These are phyloP conservation scores for Leonotis leonurus DNA, from an alignment of 257 asterid species.

Conservation along the genomic window DNA sequence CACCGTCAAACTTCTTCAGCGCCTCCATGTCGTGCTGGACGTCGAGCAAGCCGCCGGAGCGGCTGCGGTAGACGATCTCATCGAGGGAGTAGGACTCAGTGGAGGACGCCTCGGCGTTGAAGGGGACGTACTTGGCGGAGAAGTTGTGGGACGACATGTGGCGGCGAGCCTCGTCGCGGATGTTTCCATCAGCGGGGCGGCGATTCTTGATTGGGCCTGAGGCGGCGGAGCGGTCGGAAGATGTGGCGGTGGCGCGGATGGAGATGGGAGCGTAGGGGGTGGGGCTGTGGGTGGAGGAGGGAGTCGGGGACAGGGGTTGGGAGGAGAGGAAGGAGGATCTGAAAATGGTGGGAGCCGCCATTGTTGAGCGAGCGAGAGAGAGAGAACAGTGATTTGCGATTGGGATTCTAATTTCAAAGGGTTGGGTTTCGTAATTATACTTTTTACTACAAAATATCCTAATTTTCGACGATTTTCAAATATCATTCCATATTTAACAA, in stretches of 20 bases:
- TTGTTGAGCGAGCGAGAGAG: constrained; percentile 20
- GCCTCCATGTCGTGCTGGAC: constrained; percentile 81
- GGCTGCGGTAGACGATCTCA: constrained; percentile 77
- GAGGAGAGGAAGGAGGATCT: constrained; percentile 58
- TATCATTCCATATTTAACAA: no score
- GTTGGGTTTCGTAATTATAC: background rate
- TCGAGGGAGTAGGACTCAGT: constrained; percentile 65
- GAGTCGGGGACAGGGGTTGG: constrained; percentile 30
- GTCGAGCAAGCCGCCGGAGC: constrained; percentile 77
- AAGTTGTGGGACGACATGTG: constrained; percentile 48
- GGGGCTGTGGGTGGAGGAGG: constrained; percentile 18
- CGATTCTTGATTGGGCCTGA: constrained; percentile 43
- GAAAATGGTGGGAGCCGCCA: constrained; percentile 64
- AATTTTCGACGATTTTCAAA: no score
- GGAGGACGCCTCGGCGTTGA: constrained; percentile 42
- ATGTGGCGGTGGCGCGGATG: constrained; percentile 38
- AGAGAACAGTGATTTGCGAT: background rate
- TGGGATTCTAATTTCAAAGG: background rate
- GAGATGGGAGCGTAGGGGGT: constrained; percentile 15
- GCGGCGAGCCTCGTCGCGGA: constrained; percentile 86
- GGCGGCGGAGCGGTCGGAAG: constrained; percentile 26
- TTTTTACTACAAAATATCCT: no score
- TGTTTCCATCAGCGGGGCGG: constrained; percentile 61
- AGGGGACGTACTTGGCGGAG: constrained; percentile 72
- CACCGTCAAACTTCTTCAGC: constrained; percentile 59